These are phyloP conservation scores for Debaryomycetaceae sp. DNA, from an alignment of 1,139 yeast genomes.

Conservation along the genomic window DNA sequence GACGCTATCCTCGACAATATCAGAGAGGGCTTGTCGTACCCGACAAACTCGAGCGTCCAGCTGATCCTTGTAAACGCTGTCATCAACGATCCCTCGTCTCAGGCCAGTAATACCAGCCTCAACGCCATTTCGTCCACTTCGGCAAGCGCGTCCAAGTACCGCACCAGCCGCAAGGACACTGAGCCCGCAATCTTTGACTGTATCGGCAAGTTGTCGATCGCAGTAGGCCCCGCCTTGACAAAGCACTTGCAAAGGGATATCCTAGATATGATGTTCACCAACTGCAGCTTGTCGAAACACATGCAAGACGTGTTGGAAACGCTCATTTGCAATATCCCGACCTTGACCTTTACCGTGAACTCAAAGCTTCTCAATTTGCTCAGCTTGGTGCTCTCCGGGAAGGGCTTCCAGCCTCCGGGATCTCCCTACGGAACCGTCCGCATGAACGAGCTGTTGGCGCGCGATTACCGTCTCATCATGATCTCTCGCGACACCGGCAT, in stretches of 20 bases:
- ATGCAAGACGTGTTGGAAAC: constrained; percentile 66
- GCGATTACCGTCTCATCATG: constrained; percentile 67
- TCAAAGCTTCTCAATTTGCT: constrained; percentile 63
- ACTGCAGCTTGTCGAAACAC: constrained; percentile 72
- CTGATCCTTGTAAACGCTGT: constrained; percentile 35
- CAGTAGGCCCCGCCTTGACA: constrained; percentile 92
- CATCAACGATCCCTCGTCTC: constrained; percentile 12
- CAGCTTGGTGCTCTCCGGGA: constrained; percentile 73
- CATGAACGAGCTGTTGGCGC: constrained; percentile 59
- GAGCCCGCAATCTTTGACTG: constrained; percentile 88
- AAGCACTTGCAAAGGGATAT: constrained; percentile 79
- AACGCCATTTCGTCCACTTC: constrained; percentile 16
- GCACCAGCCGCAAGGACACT: constrained; percentile 55
- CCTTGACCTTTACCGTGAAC: constrained; percentile 63
- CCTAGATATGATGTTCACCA: constrained; percentile 61
- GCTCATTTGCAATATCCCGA: constrained; percentile 66
- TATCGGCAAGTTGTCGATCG: constrained; percentile 72
- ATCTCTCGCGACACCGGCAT: constrained; percentile 53
- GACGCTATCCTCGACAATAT: constrained; percentile 80
- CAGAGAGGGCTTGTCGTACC: constrained; percentile 62
- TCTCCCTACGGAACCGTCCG: constrained; percentile 63
- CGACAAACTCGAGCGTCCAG: constrained; percentile 29
- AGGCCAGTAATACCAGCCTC: constrained; percentile 9
- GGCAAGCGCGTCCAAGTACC: constrained; percentile 41
- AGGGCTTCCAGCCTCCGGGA: constrained; percentile 77